Evolutionary conservation across 495 filamentous ascomycete species (phyloP).

Genomic region (Arthonia radiata): DNA sequence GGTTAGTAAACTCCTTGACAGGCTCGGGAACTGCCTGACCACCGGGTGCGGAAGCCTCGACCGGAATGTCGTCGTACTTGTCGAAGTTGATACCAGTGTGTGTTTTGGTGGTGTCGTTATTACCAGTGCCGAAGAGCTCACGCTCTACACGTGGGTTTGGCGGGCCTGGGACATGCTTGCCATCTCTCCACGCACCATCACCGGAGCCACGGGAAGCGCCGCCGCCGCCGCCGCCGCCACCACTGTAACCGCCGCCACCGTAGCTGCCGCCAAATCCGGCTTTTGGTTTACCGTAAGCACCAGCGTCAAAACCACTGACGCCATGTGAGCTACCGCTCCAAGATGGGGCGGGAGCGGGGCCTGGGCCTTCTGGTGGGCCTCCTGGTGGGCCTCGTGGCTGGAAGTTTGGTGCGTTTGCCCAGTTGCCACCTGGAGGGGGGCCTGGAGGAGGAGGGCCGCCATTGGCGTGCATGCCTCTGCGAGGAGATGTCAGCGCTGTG

Average conservation of each 20-base stretch:
- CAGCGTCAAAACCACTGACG: conserved; percentile 28
- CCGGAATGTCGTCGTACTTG: conserved; percentile 98
- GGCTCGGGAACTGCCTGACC: conserved; percentile 86
- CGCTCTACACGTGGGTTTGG: conserved; percentile 73
- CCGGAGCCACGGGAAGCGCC: conserved; percentile 47
- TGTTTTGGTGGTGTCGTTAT: conserved; percentile 84
- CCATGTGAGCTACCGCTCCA: conserved; percentile 5
- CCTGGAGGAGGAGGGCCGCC: conserved; percentile 13
- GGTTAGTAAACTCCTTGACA: conserved; percentile 70
- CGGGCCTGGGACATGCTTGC: conserved; percentile 82
- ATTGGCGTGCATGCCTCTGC: conserved; percentile 15
- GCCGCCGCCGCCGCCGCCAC: conserved; percentile 22
- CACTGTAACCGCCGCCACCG: conserved; percentile 13
- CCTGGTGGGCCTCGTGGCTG: conserved; percentile 25
- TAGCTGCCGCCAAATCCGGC: conserved; percentile 3
- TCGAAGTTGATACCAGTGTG: conserved; percentile 97
- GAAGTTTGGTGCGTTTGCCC: conserved; percentile 50
- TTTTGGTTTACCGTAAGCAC: conserved; percentile 42
- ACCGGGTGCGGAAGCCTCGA: conserved; percentile 90
- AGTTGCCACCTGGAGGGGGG: conserved; percentile 24
- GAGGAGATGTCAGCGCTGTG: conserved; percentile 7
- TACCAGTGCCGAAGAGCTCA: conserved; percentile 81
- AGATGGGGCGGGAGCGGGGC: conserved; percentile 7
- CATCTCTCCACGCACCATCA: conserved; percentile 87
- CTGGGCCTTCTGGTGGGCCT: conserved; percentile 6